These are phyloP conservation scores for Blastobotrys terrestris DNA, from an alignment of 805 yeast genomes.

Conservation along the genomic window DNA sequence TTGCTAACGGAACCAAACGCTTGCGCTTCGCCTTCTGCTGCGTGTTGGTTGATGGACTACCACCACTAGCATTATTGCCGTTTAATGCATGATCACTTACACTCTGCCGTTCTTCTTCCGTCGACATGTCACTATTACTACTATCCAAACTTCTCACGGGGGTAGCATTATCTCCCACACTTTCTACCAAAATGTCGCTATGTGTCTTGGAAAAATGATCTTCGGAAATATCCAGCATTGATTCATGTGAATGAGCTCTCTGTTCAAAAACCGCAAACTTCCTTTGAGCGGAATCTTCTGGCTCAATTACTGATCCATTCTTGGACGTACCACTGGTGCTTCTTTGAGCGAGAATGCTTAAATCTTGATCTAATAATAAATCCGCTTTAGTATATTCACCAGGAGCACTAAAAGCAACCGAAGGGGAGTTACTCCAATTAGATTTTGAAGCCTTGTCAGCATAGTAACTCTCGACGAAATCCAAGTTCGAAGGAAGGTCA, in stretches of 20 bases:
- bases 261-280: constrained; percentile 17
- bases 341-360: constrained; percentile 25
- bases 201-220: constrained; percentile 22
- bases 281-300: not conserved
- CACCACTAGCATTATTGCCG: too few species aligned
- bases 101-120: not conserved
- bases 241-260: constrained; percentile 14
- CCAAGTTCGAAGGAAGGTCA: constrained; percentile 23
- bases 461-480: constrained; percentile 31
- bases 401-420: constrained; percentile 9
- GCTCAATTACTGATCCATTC: constrained; percentile 10
- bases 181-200: not conserved
- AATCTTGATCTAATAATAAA: constrained; percentile 28
- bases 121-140: not conserved
- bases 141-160: not conserved
- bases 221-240: constrained; percentile 17
- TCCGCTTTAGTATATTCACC: constrained; percentile 22
- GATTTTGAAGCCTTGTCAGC: constrained; percentile 17
- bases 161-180: not conserved
- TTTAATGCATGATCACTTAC: not conserved
- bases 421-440: constrained; percentile 14
- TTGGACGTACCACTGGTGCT: constrained; percentile 1
- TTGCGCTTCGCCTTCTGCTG: not conserved
- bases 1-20: not conserved
- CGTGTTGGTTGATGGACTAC: not conserved